Percentiles rank a stretch among this genome's conserved stretches.
phyloP scores from a whole-genome alignment of 345 rosid species.

The Cardamine chenopodiifolia region DNA sequence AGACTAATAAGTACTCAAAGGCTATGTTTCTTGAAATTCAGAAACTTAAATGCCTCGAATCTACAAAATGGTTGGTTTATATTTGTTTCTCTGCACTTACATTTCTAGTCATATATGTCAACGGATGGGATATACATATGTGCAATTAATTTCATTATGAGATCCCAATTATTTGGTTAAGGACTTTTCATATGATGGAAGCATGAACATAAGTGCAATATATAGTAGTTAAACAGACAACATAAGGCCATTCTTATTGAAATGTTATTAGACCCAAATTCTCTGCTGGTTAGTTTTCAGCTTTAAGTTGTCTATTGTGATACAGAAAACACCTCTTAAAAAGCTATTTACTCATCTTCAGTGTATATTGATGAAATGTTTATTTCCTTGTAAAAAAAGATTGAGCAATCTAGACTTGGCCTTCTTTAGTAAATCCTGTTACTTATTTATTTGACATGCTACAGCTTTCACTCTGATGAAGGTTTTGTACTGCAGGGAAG shows the following conservation, averaged over 20 bases:
- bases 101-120: constrained; percentile 11
- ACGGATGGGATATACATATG: neutral
- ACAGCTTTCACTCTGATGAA: constrained; percentile 18
- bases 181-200: neutral
- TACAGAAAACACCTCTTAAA: neutral
- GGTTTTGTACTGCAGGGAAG: constrained; percentile 35
- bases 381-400: neutral
- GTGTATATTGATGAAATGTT: constrained; percentile 2
- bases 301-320: neutral
- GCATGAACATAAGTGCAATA: constrained; percentile 4
- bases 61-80: constrained; percentile 44
- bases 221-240: neutral
- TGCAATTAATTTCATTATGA: neutral
- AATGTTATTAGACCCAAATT: neutral
- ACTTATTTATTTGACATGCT: neutral
- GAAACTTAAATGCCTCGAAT: constrained; percentile 63
- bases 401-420: constrained; percentile 12
- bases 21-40: constrained; percentile 68
- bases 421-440: neutral
- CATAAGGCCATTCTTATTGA: neutral
- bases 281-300: neutral
- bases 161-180: neutral
- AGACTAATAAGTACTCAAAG: constrained; percentile 56
- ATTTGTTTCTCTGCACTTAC: neutral
- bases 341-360: neutral